Conservation (phyloP, 2,329 filamentous ascomycete genomes). For the Colletotrichum gigasporum region DNA sequence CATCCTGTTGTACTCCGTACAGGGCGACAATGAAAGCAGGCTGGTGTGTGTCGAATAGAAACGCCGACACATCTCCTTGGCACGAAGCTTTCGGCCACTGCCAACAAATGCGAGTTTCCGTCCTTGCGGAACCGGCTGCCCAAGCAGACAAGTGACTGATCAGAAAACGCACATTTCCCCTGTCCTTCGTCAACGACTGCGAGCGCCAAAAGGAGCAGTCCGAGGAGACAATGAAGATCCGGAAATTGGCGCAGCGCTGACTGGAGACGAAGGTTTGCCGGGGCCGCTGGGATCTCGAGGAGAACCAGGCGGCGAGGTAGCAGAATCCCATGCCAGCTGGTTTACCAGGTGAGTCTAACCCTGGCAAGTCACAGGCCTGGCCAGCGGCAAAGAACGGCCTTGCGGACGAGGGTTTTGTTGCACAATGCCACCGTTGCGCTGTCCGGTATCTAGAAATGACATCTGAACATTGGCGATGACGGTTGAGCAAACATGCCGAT, state of each 20-base stretch:
- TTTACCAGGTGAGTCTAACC: not conserved
- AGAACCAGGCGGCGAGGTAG: not conserved
- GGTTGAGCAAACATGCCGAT: not conserved
- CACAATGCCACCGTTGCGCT: constrained; percentile 4
- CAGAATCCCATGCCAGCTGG: not conserved
- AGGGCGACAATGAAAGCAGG: too few relatives aligned
- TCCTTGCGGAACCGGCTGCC: too few relatives aligned
- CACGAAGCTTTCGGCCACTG: too few relatives aligned
- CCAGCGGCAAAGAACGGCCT: not conserved
- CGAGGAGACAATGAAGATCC: constrained; percentile 9
- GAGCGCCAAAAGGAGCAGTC: constrained; percentile 3
- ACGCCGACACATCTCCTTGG: too few relatives aligned
- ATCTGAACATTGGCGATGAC: constrained; percentile 4
- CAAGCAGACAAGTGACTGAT: too few relatives aligned
- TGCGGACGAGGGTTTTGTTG: not conserved
- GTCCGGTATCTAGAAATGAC: constrained; percentile 1
- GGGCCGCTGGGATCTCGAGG: constrained; percentile 4
- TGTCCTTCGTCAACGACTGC: not conserved
- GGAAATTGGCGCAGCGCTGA: constrained; percentile 20
- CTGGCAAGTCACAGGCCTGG: not conserved
- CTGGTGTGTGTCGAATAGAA: too few relatives aligned
- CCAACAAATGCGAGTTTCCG: too few relatives aligned
- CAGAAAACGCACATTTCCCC: not conserved
- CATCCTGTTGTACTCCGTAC: too few relatives aligned
- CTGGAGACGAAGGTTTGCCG: constrained; percentile 28